A percentile compares a stretch with the other conserved stretches of the same genome.
Conservation (phyloP, 805 yeast genomes). For the Allodekkera sacchari region DNA sequence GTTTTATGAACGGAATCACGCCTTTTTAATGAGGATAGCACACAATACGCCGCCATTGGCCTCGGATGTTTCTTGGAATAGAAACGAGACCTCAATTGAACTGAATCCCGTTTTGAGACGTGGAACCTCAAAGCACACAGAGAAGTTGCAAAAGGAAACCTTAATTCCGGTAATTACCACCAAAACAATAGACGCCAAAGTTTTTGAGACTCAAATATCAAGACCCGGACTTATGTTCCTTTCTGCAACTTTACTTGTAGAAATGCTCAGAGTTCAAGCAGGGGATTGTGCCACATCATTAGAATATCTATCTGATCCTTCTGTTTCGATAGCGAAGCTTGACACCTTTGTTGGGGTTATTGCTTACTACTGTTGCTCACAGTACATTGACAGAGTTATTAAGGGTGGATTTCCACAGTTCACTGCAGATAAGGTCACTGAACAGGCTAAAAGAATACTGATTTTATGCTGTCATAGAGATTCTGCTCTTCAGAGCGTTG, state of each 20-base stretch:
- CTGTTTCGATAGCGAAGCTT: slow-evolving; percentile 57
- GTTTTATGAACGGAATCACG: slow-evolving; percentile 37
- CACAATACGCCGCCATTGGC: slow-evolving; percentile 83
- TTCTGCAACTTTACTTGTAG: slow-evolving; percentile 74
- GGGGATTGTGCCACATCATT: slow-evolving; percentile 79
- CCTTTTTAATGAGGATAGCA: slow-evolving; percentile 62
- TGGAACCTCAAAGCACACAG: slow-evolving; percentile 77
- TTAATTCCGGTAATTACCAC: slow-evolving; percentile 41
- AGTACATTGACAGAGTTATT: slow-evolving; percentile 44
- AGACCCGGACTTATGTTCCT: slow-evolving; percentile 80
- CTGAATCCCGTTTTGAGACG: slow-evolving; percentile 84
- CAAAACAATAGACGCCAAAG: slow-evolving; percentile 37
- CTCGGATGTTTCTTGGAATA: slow-evolving; percentile 67
- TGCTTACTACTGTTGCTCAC: slow-evolving; percentile 49
- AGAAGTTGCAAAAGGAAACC: slow-evolving; percentile 63
- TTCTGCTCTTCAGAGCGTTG: slow-evolving; percentile 64
- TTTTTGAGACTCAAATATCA: slow-evolving; percentile 40
- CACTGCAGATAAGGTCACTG: slow-evolving; percentile 50
- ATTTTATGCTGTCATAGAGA: slow-evolving; percentile 73
- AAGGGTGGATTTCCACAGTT: slow-evolving; percentile 48
- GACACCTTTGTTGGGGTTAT: slow-evolving; percentile 62
- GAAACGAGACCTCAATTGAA: slow-evolving; percentile 87
- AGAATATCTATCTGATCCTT: slow-evolving; percentile 80
- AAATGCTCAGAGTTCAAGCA: slow-evolving; percentile 63
- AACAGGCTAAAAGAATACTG: slow-evolving; percentile 61